A percentile compares a stretch with the other conserved stretches of the same genome.
phyloP scores from a whole-genome alignment of 192 early-diverging fungal species.

The Rhizophagus prolifer region DNA sequence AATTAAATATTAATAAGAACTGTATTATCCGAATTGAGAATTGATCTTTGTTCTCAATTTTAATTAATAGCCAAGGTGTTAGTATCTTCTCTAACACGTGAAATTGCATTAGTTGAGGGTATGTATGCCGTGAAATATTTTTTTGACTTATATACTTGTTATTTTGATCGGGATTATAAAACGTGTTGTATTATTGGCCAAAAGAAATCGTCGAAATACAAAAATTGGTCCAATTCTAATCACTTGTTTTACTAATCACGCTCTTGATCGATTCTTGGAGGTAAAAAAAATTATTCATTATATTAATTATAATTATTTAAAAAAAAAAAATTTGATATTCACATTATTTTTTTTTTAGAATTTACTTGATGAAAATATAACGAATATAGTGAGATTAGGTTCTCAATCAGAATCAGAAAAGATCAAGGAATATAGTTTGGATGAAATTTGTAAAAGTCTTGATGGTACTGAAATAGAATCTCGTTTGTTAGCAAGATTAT shows the following conservation, averaged over 20 bases:
- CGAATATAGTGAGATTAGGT: conserved; percentile 50
- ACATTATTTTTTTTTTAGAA: not conserved
- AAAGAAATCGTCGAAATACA: conserved; percentile 33
- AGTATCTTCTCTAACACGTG: conserved; percentile 45
- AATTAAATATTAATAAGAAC: no score
- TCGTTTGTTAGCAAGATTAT: no score
- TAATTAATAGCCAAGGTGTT: conserved; percentile 36
- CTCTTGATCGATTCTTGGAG: not conserved
- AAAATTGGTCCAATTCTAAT: conserved; percentile 46
- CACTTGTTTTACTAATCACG: conserved; percentile 47
- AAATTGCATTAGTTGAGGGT: conserved; percentile 56
- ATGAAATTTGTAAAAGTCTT: not conserved
- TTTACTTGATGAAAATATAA: not conserved
- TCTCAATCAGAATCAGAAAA: conserved; percentile 36
- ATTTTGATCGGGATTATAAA: conserved; percentile 22
- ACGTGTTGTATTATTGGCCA: conserved; percentile 36
- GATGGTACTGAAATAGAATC: not conserved
- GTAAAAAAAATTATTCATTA: not conserved
- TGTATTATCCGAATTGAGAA: no score
- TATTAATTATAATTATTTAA: not conserved
- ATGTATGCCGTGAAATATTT: no score
- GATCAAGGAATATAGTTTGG: conserved; percentile 29
- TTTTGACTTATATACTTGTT: no score
- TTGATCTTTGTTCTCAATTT: not conserved
- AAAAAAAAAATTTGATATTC: no score